Percentiles rank a stretch among this genome's conserved stretches.
These are phyloP conservation scores for Moricandia arvensis DNA, from an alignment of 345 rosid genomes.

Conservation along the genomic window DNA sequence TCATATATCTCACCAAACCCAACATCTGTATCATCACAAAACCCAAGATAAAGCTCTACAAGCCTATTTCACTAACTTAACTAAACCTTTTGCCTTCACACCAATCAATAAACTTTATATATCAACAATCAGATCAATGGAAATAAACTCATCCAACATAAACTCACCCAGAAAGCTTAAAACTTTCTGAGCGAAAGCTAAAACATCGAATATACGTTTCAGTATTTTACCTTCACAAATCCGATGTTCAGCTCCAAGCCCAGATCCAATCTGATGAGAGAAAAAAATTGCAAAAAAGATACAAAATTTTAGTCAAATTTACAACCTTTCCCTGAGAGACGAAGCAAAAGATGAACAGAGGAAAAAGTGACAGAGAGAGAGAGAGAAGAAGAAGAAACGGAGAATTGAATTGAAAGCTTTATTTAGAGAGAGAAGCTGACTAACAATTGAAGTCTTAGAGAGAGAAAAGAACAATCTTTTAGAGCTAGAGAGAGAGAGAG, in stretches of 20 bases:
- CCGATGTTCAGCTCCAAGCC: conserved; percentile 24
- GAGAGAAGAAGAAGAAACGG: background rate
- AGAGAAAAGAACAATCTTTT: background rate
- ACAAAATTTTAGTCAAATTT: conserved; percentile 17
- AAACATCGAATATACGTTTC: too few species aligned
- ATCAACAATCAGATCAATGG: conserved; percentile 41
- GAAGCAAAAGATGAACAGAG: conserved; percentile 31
- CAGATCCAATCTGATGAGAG: conserved; percentile 59
- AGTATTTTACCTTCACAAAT: background rate
- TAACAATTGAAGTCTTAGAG: conserved; percentile 35
- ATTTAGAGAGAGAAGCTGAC: conserved; percentile 39
- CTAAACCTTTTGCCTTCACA: conserved; percentile 3
- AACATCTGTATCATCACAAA: conserved; percentile 16
- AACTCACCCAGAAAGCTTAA: background rate
- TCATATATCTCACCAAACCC: conserved; percentile 14
- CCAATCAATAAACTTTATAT: background rate
- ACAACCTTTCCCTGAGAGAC: background rate
- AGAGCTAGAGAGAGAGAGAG: background rate
- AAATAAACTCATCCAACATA: too few species aligned
- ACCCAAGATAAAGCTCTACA: conserved; percentile 6
- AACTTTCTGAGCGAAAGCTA: background rate
- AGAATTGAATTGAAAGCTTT: conserved; percentile 33
- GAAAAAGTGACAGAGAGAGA: conserved; percentile 31
- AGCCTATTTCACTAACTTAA: conserved; percentile 9
- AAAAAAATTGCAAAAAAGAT: background rate